These are phyloP conservation scores for Tricholoma matsutake DNA, from an alignment of 768 basidiomycete species.

Conservation along the genomic window DNA sequence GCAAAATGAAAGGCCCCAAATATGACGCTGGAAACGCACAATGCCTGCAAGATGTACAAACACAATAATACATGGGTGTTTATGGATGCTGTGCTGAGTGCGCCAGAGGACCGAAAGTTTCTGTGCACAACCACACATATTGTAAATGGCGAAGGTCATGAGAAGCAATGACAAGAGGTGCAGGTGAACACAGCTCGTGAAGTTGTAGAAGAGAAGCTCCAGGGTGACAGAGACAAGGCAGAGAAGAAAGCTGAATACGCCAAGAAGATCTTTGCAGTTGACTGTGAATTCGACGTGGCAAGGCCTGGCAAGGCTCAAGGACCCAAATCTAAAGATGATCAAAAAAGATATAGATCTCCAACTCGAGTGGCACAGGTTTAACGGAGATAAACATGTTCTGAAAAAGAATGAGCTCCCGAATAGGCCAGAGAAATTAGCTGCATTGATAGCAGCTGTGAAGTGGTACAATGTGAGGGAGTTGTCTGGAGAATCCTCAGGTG, in stretches of 20 bases:
- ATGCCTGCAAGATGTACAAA: constrained; percentile 21
- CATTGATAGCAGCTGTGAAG: too few species aligned
- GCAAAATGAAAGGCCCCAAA: constrained; percentile 11
- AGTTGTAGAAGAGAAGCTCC: not conserved
- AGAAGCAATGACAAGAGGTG: not conserved
- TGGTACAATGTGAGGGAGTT: too few species aligned
- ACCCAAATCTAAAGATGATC: not conserved
- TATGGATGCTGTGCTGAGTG: constrained; percentile 15
- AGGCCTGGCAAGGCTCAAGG: not conserved
- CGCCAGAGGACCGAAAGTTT: not conserved
- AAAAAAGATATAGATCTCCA: not conserved
- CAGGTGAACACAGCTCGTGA: not conserved
- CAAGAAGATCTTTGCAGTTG: not conserved
- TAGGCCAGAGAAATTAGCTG: too few species aligned
- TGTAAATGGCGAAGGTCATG: not conserved
- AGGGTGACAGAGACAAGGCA: not conserved
- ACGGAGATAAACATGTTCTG: too few species aligned
- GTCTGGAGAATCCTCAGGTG: too few species aligned
- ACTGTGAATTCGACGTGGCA: not conserved
- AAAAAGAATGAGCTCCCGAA: too few species aligned
- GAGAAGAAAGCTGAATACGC: not conserved
- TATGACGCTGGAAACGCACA: constrained; percentile 18
- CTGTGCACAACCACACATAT: not conserved
- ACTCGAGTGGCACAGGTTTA: not conserved
- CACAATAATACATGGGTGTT: constrained; percentile 23